Evolutionary conservation across 805 yeast species (phyloP).

Genomic region (Teunomyces tritomae): DNA sequence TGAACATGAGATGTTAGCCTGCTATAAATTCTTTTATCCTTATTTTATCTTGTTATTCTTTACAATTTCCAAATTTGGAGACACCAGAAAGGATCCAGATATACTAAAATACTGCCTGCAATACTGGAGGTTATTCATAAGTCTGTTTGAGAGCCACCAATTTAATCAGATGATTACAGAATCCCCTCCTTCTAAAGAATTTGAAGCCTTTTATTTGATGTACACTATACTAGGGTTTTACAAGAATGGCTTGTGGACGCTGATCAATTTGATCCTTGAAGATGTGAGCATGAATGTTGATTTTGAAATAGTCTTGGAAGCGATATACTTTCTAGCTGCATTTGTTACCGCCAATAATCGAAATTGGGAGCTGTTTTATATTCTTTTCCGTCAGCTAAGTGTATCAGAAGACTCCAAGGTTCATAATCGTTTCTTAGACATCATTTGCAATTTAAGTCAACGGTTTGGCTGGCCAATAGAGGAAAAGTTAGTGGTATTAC

Average conservation of each 20-base stretch:
- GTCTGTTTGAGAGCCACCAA: slow-evolving; percentile 12
- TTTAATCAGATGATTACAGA: slow-evolving; percentile 7
- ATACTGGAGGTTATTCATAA: slow-evolving; percentile 10
- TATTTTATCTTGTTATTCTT: slow-evolving; percentile 14
- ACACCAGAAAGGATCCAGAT: not conserved
- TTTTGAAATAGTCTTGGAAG: slow-evolving; percentile 14
- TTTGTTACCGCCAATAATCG: slow-evolving; percentile 10
- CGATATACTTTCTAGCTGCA: slow-evolving; percentile 14
- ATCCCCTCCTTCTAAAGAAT: slow-evolving; percentile 1
- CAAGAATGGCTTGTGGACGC: slow-evolving; percentile 25
- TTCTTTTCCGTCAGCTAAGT: slow-evolving; percentile 16
- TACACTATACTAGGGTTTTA: slow-evolving; percentile 13
- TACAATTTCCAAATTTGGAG: not conserved
- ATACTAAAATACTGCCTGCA: not conserved
- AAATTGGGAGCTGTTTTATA: slow-evolving; percentile 27
- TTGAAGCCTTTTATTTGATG: slow-evolving; percentile 22
- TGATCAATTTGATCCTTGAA: slow-evolving; percentile 19
- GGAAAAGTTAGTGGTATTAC: slow-evolving; percentile 28
- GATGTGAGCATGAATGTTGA: slow-evolving; percentile 9
- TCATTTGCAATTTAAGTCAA: slow-evolving; percentile 23
- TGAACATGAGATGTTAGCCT: not conserved
- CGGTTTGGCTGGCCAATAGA: slow-evolving; percentile 30
- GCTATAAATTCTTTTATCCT: slow-evolving; percentile 12
- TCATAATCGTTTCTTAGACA: slow-evolving; percentile 27
- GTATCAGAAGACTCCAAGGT: slow-evolving; percentile 14